Percentiles rank a stretch among this genome's conserved stretches.
phyloP scores from a whole-genome alignment of 1,139 yeast species.

The Chernovozyma aurita region DNA sequence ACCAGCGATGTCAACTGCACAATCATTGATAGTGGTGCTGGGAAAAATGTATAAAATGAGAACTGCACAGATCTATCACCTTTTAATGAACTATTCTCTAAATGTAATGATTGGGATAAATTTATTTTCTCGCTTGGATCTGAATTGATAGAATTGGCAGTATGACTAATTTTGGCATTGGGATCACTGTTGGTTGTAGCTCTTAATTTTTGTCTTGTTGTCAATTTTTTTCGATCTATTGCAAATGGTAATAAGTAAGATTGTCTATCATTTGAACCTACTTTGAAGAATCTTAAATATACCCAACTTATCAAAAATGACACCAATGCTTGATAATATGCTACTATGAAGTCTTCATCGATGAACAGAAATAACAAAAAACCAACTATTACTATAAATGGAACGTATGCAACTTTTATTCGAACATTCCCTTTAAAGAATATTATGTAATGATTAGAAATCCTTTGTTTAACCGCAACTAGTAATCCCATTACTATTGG shows the following conservation, averaged over 20 bases:
- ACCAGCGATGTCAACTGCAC: slow-evolving; percentile 18
- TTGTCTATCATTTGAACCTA: slow-evolving; percentile 41
- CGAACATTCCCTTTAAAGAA: slow-evolving; percentile 37
- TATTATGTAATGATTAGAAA: slow-evolving; percentile 39
- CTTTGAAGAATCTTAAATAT: slow-evolving; percentile 36
- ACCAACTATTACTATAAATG: slow-evolving; percentile 24
- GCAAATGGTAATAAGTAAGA: slow-evolving; percentile 37
- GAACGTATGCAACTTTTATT: slow-evolving; percentile 35
- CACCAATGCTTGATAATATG: slow-evolving; percentile 20
- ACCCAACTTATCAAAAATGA: slow-evolving; percentile 39
- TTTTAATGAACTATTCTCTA: slow-evolving; percentile 19
- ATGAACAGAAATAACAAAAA: slow-evolving; percentile 18
- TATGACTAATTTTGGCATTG: neutral
- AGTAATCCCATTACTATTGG: slow-evolving; percentile 38
- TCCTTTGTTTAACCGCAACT: slow-evolving; percentile 42
- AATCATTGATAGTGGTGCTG: slow-evolving; percentile 32
- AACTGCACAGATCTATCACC: slow-evolving; percentile 44
- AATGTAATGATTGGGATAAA: slow-evolving; percentile 12
- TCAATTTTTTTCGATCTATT: slow-evolving; percentile 17
- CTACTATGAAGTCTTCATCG: slow-evolving; percentile 27
- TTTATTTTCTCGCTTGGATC: neutral
- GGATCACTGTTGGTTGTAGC: slow-evolving; percentile 6
- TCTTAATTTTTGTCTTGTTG: neutral
- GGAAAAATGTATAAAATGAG: slow-evolving; percentile 41
- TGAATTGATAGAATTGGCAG: neutral